Evolutionary conservation across 257 asterid genomes (phyloP).

Genomic region (Ballota nigra): DNA sequence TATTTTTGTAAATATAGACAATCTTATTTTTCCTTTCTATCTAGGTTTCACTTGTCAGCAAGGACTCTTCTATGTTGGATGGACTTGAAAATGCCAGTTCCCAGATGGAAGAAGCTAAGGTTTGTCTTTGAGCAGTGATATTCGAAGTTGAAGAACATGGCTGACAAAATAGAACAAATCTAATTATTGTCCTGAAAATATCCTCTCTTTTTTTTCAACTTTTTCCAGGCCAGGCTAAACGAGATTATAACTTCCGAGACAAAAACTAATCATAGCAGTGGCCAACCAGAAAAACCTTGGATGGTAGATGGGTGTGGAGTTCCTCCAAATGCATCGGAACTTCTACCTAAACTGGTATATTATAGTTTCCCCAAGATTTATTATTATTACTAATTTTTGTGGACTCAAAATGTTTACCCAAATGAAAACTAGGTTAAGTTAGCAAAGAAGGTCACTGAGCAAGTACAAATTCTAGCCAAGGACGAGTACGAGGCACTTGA

Average conservation of each 20-base stretch:
- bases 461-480: slow-evolving; percentile 78
- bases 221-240: slow-evolving; percentile 67
- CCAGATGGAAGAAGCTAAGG: slow-evolving; percentile 97
- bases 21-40: slow-evolving; percentile 11
- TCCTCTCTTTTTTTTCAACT: not conserved
- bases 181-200: not conserved
- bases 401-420: slow-evolving; percentile 2
- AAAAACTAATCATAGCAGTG: slow-evolving; percentile 29
- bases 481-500: slow-evolving; percentile 90
- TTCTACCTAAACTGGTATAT: slow-evolving; percentile 68
- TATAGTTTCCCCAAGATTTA: not conserved
- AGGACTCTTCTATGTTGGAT: slow-evolving; percentile 97
- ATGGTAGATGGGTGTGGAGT: slow-evolving; percentile 94
- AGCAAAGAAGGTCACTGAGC: slow-evolving; percentile 95
- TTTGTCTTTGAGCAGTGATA: slow-evolving; percentile 31
- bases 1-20: not conserved
- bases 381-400: not conserved
- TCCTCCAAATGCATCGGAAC: slow-evolving; percentile 72
- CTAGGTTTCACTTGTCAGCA: slow-evolving; percentile 97
- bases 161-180: too few species aligned
- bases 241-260: slow-evolving; percentile 71
- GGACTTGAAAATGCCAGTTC: slow-evolving; percentile 94
- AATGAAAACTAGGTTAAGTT: slow-evolving; percentile 54
- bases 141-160: too few species aligned
- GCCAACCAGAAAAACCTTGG: slow-evolving; percentile 69